These are phyloP conservation scores for Tulasnella sp. DNA, from an alignment of 768 basidiomycete species.

Conservation along the genomic window DNA sequence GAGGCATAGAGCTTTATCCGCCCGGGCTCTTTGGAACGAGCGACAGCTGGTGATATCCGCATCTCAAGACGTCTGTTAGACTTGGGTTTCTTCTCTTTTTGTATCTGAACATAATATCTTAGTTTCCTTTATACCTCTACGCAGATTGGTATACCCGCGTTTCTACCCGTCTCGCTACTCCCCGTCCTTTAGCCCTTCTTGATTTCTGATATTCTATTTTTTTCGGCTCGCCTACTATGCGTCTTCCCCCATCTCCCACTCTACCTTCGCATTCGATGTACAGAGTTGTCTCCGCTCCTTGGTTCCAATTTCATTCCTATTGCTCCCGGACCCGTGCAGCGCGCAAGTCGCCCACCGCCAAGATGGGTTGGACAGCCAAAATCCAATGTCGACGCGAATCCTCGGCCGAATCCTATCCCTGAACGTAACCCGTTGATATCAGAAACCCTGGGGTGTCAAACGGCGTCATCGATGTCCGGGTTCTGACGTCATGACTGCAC, in stretches of 20 bases:
- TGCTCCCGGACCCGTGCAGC: background rate
- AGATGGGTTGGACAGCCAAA: too few species aligned
- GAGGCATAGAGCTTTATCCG: background rate
- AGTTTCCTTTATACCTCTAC: background rate
- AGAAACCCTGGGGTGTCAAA: too few species aligned
- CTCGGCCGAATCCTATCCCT: too few species aligned
- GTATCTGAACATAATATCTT: constrained; percentile 4
- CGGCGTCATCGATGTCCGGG: too few species aligned
- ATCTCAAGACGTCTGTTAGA: background rate
- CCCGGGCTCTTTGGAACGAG: too few species aligned
- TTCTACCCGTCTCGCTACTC: background rate
- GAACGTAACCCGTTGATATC: too few species aligned
- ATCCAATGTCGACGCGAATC: too few species aligned
- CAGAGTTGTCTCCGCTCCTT: constrained; percentile 10
- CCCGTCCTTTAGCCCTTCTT: background rate
- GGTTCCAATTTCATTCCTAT: background rate
- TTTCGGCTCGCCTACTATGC: background rate
- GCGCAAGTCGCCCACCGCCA: too few species aligned
- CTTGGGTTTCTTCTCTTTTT: background rate
- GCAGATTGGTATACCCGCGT: background rate
- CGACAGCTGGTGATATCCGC: background rate
- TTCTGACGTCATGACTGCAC: background rate
- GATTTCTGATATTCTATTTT: background rate
- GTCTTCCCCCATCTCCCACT: background rate
- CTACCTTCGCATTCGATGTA: constrained; percentile 8